A percentile compares a stretch with the other conserved stretches of the same genome.
Evolutionary conservation across 306 rosid genomes (phyloP).

Genomic region (Abrus precatorius): DNA sequence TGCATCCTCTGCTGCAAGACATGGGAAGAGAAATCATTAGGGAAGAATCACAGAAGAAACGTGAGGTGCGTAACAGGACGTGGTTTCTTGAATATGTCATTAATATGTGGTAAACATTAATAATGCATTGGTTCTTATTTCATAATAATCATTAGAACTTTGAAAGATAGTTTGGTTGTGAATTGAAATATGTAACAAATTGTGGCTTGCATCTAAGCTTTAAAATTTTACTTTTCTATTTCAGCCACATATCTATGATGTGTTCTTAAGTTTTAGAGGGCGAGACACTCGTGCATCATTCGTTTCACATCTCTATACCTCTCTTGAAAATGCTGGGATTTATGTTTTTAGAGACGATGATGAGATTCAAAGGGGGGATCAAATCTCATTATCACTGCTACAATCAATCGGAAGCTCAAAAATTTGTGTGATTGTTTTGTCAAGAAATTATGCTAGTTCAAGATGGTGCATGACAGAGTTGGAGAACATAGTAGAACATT

Average conservation of each 20-base stretch:
- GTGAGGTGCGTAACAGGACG: neutral
- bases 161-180: too few species aligned
- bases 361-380: conserved; percentile 17
- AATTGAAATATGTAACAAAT: neutral
- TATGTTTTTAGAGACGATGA: neutral
- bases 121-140: too few species aligned
- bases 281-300: conserved; percentile 1
- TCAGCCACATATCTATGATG: conserved; percentile 19
- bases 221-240: neutral
- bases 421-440: conserved; percentile 36
- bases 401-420: neutral
- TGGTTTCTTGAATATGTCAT: neutral
- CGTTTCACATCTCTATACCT: neutral
- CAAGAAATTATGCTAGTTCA: conserved; percentile 34
- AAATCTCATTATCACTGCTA: neutral
- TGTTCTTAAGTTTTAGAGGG: conserved; percentile 40
- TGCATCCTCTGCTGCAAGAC: conserved; percentile 11
- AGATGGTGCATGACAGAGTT: conserved; percentile 44
- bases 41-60: neutral
- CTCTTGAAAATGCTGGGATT: conserved; percentile 21
- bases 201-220: neutral
- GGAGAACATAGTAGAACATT: neutral
- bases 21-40: conserved; percentile 41
- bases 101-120: neutral
- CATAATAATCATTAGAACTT: too few species aligned